Evolutionary conservation across 1,284 basidiomycete species (phyloP), one percentile per base, ranked within the genome.

Genomic region (Apiotrichum sp.): DNA sequence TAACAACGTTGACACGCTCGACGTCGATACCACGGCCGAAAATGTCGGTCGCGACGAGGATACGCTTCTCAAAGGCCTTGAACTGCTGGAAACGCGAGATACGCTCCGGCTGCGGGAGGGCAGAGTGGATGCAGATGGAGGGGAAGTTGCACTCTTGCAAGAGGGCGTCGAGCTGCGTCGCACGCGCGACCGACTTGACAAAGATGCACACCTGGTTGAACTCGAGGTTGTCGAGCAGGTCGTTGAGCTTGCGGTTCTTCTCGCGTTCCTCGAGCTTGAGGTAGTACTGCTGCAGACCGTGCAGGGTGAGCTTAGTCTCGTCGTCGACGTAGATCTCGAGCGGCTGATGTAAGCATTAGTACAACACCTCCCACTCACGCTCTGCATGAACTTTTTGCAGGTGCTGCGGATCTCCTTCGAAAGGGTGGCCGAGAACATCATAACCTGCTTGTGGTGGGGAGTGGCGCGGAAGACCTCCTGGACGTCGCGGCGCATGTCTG

Each of bases 151-250:
- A 98, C 53, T 93, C 93, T 44, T 93, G 88, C 45, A 99, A 80
- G 13, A 99, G 81, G 76, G 93, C 92, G 80, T 99, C 95, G 62
- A 99, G 80, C 77, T 98, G 92, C 58, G 93, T 93, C 3, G 96
- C 96, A 61, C 96, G 88, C 36, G 89, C 87, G 50, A 98, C 93
- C 8, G 93, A 97, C 78, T 98, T 98, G 65, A 98, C 96, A 67
- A 99, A 99, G 69, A 98, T 99, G 65, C 97, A 95, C 66, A 99
- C 96, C 77, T 99, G 96, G 76, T 99, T 99, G 82, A 98, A 99
- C 78, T 99, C 96, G 58, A 99, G 81, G 29, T 87, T 89, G 75
- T 99, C 96, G 57, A 99, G 82, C 47, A 98, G 78, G 65, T 98
- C 95, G 71, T 98, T 99, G 57, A 98, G 78, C 79, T 98, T 98